Percentiles rank a stretch among this genome's conserved stretches.
Conservation (phyloP, 169 alveolate species). For the Plasmodium falciparum region DNA sequence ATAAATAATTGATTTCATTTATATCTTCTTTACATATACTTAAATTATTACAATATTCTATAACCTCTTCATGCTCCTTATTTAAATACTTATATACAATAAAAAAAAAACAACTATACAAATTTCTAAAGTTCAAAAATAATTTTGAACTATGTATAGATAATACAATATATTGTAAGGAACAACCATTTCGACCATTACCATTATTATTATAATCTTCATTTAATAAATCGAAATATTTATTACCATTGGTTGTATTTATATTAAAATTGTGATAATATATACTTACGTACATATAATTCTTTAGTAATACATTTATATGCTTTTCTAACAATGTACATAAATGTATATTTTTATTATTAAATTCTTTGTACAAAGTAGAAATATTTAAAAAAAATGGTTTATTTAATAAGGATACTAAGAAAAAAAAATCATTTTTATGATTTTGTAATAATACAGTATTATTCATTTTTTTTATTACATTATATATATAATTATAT, state of each 20-base stretch:
- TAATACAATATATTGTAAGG: conserved; percentile 66
- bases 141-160: conserved; percentile 72
- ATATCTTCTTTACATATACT: conserved; percentile 72
- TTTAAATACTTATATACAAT: conserved; percentile 69
- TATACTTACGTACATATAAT: conserved; percentile 73
- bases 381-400: conserved; percentile 74
- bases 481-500: conserved; percentile 61
- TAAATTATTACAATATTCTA: conserved; percentile 70
- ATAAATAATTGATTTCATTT: conserved; percentile 68
- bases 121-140: conserved; percentile 49
- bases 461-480: conserved; percentile 75
- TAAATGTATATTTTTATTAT: conserved; percentile 65
- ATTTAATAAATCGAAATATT: conserved; percentile 61
- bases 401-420: conserved; percentile 65
- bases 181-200: conserved; percentile 1
- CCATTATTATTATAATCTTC: background rate
- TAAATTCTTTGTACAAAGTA: conserved; percentile 74
- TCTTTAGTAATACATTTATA: conserved; percentile 55
- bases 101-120: conserved; percentile 74
- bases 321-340: conserved; percentile 74
- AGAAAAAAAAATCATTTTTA: conserved; percentile 71
- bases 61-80: conserved; percentile 72
- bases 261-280: conserved; percentile 74
- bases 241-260: conserved; percentile 24
- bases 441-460: conserved; percentile 60